Percentiles rank a stretch among this genome's conserved stretches.
These are phyloP conservation scores for Chrysosporium queenslandicum DNA, from an alignment of 2,329 filamentous ascomycete genomes.

Conservation along the genomic window DNA sequence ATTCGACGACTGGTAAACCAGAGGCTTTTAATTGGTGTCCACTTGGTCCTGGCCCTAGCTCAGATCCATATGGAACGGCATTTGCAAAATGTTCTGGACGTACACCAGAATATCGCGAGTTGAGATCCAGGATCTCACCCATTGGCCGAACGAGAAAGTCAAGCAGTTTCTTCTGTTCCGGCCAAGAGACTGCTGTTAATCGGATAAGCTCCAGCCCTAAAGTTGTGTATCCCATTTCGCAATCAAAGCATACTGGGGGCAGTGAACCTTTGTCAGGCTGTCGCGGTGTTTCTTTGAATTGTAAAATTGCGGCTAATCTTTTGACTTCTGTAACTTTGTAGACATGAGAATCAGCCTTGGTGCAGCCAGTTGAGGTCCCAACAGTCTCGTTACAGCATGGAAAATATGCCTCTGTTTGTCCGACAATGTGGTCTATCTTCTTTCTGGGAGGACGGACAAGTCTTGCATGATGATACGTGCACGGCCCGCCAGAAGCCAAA, in stretches of 20 bases:
- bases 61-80: constrained; percentile 48
- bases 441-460: constrained; percentile 48
- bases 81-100: constrained; percentile 63
- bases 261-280: constrained; percentile 25
- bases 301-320: constrained; percentile 64
- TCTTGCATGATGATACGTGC: constrained; percentile 72
- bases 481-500: constrained; percentile 64
- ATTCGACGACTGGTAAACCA: constrained; percentile 62
- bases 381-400: constrained; percentile 68
- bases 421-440: constrained; percentile 45
- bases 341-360: constrained; percentile 61
- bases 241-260: constrained; percentile 69
- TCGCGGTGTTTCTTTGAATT: constrained; percentile 65
- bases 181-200: constrained; percentile 82
- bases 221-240: constrained; percentile 95
- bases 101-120: constrained; percentile 85
- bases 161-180: constrained; percentile 60
- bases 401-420: constrained; percentile 53
- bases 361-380: constrained; percentile 67
- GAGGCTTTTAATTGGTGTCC: background rate
- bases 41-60: constrained; percentile 18
- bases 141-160: constrained; percentile 78
- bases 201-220: constrained; percentile 81
- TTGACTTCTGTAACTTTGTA: constrained; percentile 73
- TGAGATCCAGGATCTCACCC: constrained; percentile 79